Evolutionary conservation across 2,329 filamentous ascomycete genomes (phyloP).

Genomic region (Alternaria gaisen): DNA sequence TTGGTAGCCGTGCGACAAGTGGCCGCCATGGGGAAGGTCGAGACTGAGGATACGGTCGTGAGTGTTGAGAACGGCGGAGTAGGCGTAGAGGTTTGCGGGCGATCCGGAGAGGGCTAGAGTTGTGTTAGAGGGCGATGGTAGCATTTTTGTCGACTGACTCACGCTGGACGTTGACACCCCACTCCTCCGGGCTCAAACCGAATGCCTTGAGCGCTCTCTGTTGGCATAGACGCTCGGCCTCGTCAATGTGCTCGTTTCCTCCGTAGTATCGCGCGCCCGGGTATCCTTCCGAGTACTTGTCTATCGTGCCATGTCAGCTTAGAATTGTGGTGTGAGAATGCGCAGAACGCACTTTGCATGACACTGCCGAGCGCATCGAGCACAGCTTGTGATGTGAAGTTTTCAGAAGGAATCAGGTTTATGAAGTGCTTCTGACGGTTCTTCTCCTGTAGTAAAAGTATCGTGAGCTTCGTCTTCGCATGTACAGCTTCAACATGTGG

Average conservation of each 20-base stretch:
- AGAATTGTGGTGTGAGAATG: constrained; percentile 67
- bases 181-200: constrained; percentile 83
- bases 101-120: constrained; percentile 78
- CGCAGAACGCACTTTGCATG: constrained; percentile 52
- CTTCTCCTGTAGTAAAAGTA: constrained; percentile 75
- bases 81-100: constrained; percentile 81
- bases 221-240: constrained; percentile 95
- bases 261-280: constrained; percentile 98
- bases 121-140: constrained; percentile 24
- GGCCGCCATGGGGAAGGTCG: constrained; percentile 94
- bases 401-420: constrained; percentile 98
- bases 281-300: constrained; percentile 99
- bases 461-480: constrained; percentile 27
- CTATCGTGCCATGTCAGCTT: constrained; percentile 55
- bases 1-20: constrained; percentile 97
- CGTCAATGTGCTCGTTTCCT: constrained; percentile 98
- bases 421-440: constrained; percentile 96
- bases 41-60: constrained; percentile 98
- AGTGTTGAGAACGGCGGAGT: constrained; percentile 89
- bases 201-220: constrained; percentile 91
- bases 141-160: constrained; percentile 20
- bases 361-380: constrained; percentile 87
- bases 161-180: constrained; percentile 99
- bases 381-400: constrained; percentile 97
- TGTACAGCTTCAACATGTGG: constrained; percentile 18